A percentile compares a stretch with the other conserved stretches of the same genome.
phyloP scores from a whole-genome alignment of 768 basidiomycete species.

The Rhodocollybia butyracea region DNA sequence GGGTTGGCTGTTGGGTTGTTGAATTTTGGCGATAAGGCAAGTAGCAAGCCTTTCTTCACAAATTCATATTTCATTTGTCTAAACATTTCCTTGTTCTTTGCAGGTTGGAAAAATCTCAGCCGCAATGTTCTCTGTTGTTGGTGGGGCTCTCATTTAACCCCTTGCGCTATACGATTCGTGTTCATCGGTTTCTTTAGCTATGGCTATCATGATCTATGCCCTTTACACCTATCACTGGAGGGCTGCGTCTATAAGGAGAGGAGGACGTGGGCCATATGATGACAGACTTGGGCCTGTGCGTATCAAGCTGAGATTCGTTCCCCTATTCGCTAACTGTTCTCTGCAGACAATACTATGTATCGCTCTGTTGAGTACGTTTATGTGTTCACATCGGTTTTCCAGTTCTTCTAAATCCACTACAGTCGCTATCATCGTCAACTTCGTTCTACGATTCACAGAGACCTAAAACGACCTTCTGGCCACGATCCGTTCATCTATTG shows the following conservation, averaged over 20 bases:
- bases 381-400: neutral
- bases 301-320: conserved; percentile 22
- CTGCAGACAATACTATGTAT: conserved; percentile 77
- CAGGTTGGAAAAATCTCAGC: conserved; percentile 95
- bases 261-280: conserved; percentile 94
- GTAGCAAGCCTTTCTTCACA: conserved; percentile 12
- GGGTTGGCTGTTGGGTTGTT: conserved; percentile 93
- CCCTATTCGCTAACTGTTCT: conserved; percentile 10
- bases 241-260: conserved; percentile 85
- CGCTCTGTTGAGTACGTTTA: conserved; percentile 65
- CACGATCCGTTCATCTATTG: neutral
- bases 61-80: neutral
- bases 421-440: conserved; percentile 87
- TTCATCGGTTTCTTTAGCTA: conserved; percentile 47
- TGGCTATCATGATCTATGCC: conserved; percentile 97
- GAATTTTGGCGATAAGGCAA: conserved; percentile 95
- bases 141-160: conserved; percentile 39
- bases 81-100: conserved; percentile 4
- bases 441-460: conserved; percentile 74
- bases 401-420: conserved; percentile 12
- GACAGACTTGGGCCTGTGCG: conserved; percentile 92
- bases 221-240: conserved; percentile 96
- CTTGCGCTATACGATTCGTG: neutral
- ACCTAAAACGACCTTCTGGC: conserved; percentile 14
- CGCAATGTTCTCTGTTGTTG: conserved; percentile 93